phyloP scores from a whole-genome alignment of 176 grass and related monocot genomes.

The Alopecurus myosuroides region DNA sequence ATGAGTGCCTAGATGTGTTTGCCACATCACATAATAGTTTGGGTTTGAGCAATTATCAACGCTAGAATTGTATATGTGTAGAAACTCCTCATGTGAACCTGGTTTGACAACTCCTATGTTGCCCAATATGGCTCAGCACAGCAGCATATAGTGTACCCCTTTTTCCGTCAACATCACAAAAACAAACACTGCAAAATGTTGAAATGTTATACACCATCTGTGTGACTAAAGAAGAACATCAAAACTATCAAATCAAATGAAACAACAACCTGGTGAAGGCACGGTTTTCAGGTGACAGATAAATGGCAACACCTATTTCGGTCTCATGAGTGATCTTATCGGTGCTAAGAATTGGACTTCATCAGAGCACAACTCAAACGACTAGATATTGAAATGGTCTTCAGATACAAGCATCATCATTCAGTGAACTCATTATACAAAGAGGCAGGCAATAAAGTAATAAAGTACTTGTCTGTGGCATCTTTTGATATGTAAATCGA shows the following conservation, averaged over 20 bases:
- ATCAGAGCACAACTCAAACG: not conserved
- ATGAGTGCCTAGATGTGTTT: constrained; percentile 11
- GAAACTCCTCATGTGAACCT: constrained; percentile 18
- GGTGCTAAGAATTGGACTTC: not conserved
- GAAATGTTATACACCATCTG: no score
- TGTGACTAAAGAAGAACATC: no score
- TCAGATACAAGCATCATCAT: not conserved
- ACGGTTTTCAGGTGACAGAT: no score
- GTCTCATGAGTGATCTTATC: no score
- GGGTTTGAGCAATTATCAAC: no score
- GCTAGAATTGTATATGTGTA: constrained; percentile 29
- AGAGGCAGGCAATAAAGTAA: not conserved
- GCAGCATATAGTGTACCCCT: constrained; percentile 56
- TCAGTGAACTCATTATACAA: not conserved
- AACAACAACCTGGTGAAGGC: no score
- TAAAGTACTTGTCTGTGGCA: not conserved
- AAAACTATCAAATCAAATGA: no score
- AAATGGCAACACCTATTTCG: no score
- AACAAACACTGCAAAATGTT: no score
- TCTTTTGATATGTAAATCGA: not conserved
- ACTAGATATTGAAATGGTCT: not conserved
- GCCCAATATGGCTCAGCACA: constrained; percentile 42
- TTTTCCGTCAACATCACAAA: no score
- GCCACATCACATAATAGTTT: no score
- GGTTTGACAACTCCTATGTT: constrained; percentile 21